These are phyloP conservation scores for Fusarium avenaceum DNA, from an alignment of 2,329 filamentous ascomycete genomes.

Conservation along the genomic window DNA sequence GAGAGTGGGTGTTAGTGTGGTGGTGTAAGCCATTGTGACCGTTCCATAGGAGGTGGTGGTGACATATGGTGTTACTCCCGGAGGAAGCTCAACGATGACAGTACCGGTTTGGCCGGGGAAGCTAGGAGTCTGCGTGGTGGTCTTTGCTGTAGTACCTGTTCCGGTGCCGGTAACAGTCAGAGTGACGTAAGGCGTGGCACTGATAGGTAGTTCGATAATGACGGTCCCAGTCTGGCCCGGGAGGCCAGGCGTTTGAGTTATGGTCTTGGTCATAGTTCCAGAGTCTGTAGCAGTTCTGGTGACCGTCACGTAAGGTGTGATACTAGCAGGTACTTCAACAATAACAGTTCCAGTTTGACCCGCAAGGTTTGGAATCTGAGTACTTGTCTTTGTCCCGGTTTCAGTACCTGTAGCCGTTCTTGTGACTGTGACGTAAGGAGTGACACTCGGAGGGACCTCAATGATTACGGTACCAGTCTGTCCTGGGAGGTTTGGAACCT, in stretches of 20 bases:
- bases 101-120: conserved; percentile 1
- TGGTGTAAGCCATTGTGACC: background rate
- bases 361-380: background rate
- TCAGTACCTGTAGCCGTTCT: background rate
- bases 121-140: background rate
- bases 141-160: background rate
- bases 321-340: background rate
- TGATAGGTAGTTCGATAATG: background rate
- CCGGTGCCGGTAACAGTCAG: background rate
- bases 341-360: conserved; percentile 5
- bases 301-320: background rate
- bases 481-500: background rate
- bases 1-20: background rate
- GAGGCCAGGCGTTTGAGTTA: background rate
- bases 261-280: background rate
- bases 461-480: conserved; percentile 1
- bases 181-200: background rate
- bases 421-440: background rate
- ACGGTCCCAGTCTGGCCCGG: conserved; percentile 2
- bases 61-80: background rate
- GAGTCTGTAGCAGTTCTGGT: background rate
- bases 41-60: conserved; percentile 8
- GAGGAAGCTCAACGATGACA: background rate
- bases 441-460: background rate
- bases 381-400: background rate